These are phyloP conservation scores for Capsicum baccatum DNA, from an alignment of 257 asterid species.

Conservation along the genomic window DNA sequence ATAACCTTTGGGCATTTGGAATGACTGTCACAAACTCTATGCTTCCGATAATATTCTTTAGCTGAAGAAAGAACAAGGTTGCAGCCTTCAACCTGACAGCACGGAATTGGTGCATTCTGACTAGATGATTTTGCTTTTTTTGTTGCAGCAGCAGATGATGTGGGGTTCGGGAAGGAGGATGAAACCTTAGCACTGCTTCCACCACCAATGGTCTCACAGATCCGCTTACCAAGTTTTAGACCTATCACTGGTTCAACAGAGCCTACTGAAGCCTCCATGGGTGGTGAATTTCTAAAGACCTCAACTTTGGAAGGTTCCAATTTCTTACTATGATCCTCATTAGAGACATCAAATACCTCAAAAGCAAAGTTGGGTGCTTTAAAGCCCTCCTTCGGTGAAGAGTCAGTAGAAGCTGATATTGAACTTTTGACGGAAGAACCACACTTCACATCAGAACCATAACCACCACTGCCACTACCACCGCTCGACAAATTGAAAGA, in stretches of 20 bases:
- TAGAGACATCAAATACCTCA: conserved; percentile 46
- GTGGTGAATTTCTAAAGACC: conserved; percentile 48
- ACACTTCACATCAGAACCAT: conserved; percentile 68
- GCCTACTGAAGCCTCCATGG: conserved; percentile 58
- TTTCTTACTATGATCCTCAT: conserved; percentile 37
- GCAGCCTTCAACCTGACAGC: conserved; percentile 90
- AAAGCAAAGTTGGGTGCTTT: conserved; percentile 53
- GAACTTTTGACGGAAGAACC: conserved; percentile 85
- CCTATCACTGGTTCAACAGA: conserved; percentile 65
- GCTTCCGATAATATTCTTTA: conserved; percentile 89
- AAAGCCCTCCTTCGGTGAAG: conserved; percentile 58
- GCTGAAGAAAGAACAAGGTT: conserved; percentile 70
- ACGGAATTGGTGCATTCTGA: conserved; percentile 49
- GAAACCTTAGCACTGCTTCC: conserved; percentile 56
- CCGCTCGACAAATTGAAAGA: conserved; percentile 67
- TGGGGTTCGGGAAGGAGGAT: conserved; percentile 49
- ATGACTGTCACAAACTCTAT: conserved; percentile 80
- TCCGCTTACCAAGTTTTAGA: conserved; percentile 84
- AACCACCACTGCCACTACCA: conserved; percentile 57
- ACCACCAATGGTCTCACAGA: conserved; percentile 60
- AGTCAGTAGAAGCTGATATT: conserved; percentile 70
- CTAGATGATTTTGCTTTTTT: conserved; percentile 59
- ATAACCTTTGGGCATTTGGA: conserved; percentile 75
- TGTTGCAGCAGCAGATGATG: conserved; percentile 45
- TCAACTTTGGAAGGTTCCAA: conserved; percentile 29